Conservation (phyloP, 2,329 filamentous ascomycete species). For the Pseudogymnoascus sp. region DNA sequence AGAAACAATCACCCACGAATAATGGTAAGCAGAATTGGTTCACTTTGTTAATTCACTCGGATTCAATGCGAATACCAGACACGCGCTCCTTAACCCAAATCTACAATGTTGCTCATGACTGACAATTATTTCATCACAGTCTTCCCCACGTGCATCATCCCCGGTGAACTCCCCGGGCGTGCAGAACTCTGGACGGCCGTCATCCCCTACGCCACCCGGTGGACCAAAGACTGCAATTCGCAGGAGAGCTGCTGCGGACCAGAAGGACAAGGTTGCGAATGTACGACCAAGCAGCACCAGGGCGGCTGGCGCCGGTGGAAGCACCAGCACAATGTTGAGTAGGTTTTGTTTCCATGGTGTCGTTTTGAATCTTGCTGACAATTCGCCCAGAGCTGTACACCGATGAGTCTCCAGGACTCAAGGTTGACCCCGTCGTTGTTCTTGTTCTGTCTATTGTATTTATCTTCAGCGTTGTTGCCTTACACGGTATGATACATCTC, state of each 20-base stretch:
- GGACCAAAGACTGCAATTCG: conserved; percentile 93
- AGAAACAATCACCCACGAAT: not conserved
- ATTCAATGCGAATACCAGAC: not conserved
- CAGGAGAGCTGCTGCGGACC: conserved; percentile 88
- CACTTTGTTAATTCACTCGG: not conserved
- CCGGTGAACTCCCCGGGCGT: conserved; percentile 46
- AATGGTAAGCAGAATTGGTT: conserved; percentile 5
- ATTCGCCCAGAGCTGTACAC: conserved; percentile 71
- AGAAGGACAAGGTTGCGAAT: conserved; percentile 96
- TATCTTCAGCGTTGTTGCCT: conserved; percentile 95
- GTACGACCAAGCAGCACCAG: conserved; percentile 84
- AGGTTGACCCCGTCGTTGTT: conserved; percentile 96
- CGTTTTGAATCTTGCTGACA: conserved; percentile 8
- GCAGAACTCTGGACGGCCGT: conserved; percentile 64
- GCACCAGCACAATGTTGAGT: conserved; percentile 98
- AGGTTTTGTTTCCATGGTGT: conserved; percentile 34
- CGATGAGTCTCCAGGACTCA: conserved; percentile 92
- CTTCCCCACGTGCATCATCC: conserved; percentile 41
- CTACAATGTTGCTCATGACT: not conserved
- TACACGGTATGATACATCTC: conserved; percentile 68
- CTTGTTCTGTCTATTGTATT: conserved; percentile 94
- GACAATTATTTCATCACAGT: conserved; percentile 18
- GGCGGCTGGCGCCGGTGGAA: conserved; percentile 87
- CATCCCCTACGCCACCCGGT: conserved; percentile 82
- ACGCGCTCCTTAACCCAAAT: not conserved